Conservation (phyloP, 202 grass and related monocot species). For the Hordeum pubiflorum region DNA sequence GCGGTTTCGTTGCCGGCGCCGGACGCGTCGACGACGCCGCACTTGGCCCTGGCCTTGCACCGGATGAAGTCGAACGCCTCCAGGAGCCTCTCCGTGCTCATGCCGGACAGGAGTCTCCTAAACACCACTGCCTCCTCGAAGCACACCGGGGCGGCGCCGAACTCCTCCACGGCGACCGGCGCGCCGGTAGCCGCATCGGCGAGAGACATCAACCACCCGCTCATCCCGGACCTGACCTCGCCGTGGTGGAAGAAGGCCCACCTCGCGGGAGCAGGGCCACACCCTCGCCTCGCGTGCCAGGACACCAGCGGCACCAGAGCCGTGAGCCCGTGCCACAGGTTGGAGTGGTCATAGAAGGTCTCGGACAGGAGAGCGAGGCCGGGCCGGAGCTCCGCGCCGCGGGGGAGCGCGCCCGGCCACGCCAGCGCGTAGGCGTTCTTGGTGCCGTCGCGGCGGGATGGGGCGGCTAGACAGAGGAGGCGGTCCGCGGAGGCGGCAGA, state of each 20-base stretch:
- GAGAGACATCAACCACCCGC: conserved; percentile 33
- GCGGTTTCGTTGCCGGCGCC: neutral
- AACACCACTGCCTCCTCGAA: conserved; percentile 63
- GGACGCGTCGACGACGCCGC: conserved; percentile 1
- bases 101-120: conserved; percentile 26
- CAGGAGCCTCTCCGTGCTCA: conserved; percentile 22
- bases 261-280: conserved; percentile 25
- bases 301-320: conserved; percentile 41
- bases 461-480: conserved; percentile 43
- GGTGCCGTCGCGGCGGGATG: conserved; percentile 32
- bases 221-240: conserved; percentile 37
- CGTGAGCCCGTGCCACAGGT: conserved; percentile 56
- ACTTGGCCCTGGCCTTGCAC: conserved; percentile 52
- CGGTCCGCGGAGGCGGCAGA: conserved; percentile 28
- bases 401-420: conserved; percentile 44
- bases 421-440: conserved; percentile 54
- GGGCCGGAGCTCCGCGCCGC: conserved; percentile 1
- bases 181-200: conserved; percentile 36
- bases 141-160: conserved; percentile 12
- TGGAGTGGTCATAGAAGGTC: conserved; percentile 52
- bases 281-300: conserved; percentile 43
- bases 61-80: conserved; percentile 46
- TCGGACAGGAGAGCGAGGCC: conserved; percentile 60
- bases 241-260: conserved; percentile 65
- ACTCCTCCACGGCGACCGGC: conserved; percentile 34